phyloP scores from a whole-genome alignment of 345 rosid genomes.

The Bretschneidera sinensis region DNA sequence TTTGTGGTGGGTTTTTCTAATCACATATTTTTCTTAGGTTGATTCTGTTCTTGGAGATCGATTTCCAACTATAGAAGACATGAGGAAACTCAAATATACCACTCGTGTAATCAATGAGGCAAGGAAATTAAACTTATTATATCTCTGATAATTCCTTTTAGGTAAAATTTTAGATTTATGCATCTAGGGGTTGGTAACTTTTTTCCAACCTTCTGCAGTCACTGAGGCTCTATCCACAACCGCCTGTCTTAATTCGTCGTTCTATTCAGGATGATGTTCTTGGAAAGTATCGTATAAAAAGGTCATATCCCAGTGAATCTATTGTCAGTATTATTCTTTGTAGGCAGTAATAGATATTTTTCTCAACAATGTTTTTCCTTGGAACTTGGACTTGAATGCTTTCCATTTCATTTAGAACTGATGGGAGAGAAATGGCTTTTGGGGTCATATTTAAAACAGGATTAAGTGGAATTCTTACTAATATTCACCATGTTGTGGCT shows the following conservation, averaged over 20 bases:
- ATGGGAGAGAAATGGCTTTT: neutral
- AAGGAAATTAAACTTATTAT: slow-evolving; percentile 13
- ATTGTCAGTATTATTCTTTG: neutral
- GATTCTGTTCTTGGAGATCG: slow-evolving; percentile 88
- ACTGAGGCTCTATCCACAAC: slow-evolving; percentile 91
- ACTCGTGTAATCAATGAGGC: slow-evolving; percentile 93
- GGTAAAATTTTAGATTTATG: slow-evolving; percentile 4
- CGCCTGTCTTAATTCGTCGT: slow-evolving; percentile 93
- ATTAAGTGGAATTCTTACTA: too few species aligned
- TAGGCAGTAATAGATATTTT: neutral
- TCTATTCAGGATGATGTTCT: slow-evolving; percentile 67
- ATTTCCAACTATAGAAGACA: slow-evolving; percentile 70
- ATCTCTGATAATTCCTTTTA: neutral
- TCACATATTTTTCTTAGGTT: slow-evolving; percentile 41
- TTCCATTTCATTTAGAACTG: neutral
- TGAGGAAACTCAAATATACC: slow-evolving; percentile 88
- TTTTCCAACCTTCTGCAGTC: slow-evolving; percentile 47
- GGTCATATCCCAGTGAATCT: slow-evolving; percentile 29
- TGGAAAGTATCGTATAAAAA: slow-evolving; percentile 76
- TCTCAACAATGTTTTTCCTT: neutral
- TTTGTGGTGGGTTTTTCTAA: slow-evolving; percentile 7
- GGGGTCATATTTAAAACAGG: too few species aligned
- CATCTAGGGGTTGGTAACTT: slow-evolving; percentile 3
- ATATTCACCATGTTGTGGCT: too few species aligned
- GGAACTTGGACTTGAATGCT: neutral